phyloP scores from a whole-genome alignment of 2,329 filamentous ascomycete genomes.

The Geoglossum cookeanum region DNA sequence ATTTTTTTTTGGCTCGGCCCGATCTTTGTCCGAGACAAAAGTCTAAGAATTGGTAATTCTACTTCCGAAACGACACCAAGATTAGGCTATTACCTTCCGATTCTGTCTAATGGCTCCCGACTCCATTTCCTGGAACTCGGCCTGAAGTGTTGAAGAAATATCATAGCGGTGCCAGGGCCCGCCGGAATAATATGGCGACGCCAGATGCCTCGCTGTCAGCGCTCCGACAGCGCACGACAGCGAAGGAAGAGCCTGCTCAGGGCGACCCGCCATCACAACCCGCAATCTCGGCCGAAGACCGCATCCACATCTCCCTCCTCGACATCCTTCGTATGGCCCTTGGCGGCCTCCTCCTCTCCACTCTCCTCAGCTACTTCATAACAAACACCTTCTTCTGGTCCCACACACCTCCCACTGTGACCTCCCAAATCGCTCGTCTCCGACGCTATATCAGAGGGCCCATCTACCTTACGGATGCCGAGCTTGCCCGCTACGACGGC shows the following conservation, averaged over 20 bases:
- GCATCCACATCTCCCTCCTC: constrained; percentile 26
- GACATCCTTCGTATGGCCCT: constrained; percentile 51
- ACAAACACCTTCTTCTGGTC: constrained; percentile 51
- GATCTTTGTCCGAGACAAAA: too few relatives aligned
- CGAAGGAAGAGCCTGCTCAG: too few relatives aligned
- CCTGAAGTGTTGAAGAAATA: too few relatives aligned
- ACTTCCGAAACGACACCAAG: too few relatives aligned
- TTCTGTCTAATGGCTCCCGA: too few relatives aligned
- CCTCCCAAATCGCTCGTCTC: not conserved
- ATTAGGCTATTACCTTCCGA: too few relatives aligned
- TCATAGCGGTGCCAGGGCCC: too few relatives aligned
- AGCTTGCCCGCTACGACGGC: constrained; percentile 64
- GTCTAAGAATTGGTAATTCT: too few relatives aligned
- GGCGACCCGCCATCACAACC: not conserved
- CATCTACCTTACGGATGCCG: constrained; percentile 49
- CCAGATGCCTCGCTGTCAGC: not conserved
- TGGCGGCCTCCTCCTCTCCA: constrained; percentile 46
- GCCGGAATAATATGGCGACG: not conserved
- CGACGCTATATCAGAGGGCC: constrained; percentile 26
- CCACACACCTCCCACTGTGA: constrained; percentile 33
- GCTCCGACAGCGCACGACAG: not conserved
- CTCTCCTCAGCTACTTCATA: constrained; percentile 56
- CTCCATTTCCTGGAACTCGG: too few relatives aligned
- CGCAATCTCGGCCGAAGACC: constrained; percentile 11
- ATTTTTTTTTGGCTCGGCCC: too few relatives aligned